These are phyloP conservation scores for Plectosphaerella plurivora DNA, from an alignment of 2,329 filamentous ascomycete species.

Conservation along the genomic window DNA sequence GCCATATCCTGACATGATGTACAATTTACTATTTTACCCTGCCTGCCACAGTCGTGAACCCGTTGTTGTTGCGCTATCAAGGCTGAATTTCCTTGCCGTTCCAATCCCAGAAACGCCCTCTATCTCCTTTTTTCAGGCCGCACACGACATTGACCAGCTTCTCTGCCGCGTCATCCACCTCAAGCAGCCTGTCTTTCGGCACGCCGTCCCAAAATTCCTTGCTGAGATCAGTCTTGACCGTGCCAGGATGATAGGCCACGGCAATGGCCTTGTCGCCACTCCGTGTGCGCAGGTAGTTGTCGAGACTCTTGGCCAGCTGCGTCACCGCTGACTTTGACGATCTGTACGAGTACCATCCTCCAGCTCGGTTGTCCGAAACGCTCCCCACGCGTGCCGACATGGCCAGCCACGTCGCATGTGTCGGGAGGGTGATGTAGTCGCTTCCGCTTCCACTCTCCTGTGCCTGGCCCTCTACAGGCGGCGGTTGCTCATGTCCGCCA, in stretches of 20 bases:
- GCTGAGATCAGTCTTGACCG: slow-evolving; percentile 71
- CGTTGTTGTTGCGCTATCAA: slow-evolving; percentile 19
- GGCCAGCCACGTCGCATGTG: slow-evolving; percentile 61
- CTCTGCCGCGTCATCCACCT: slow-evolving; percentile 60
- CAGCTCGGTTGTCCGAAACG: slow-evolving; percentile 65
- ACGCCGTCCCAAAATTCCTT: slow-evolving; percentile 67
- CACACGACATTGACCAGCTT: slow-evolving; percentile 57
- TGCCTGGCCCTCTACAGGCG: not conserved
- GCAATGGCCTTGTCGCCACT: slow-evolving; percentile 61
- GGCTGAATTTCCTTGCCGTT: slow-evolving; percentile 59
- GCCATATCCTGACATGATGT: not conserved
- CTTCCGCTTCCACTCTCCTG: not conserved
- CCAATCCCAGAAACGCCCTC: slow-evolving; percentile 68
- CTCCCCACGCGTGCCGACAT: slow-evolving; percentile 77
- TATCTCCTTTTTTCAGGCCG: slow-evolving; percentile 39
- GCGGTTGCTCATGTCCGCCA: slow-evolving; percentile 1
- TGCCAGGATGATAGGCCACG: slow-evolving; percentile 73
- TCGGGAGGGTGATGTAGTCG: slow-evolving; percentile 29
- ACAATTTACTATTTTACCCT: not conserved
- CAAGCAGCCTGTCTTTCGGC: slow-evolving; percentile 58
- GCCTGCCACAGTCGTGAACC: not conserved
- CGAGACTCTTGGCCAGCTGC: slow-evolving; percentile 66
- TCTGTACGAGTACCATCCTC: slow-evolving; percentile 81
- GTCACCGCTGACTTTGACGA: slow-evolving; percentile 72
- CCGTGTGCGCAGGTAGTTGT: slow-evolving; percentile 56